Base-by-base conservation (phyloP, 768 basidiomycete species). In the Mycena alexandri region DNA sequence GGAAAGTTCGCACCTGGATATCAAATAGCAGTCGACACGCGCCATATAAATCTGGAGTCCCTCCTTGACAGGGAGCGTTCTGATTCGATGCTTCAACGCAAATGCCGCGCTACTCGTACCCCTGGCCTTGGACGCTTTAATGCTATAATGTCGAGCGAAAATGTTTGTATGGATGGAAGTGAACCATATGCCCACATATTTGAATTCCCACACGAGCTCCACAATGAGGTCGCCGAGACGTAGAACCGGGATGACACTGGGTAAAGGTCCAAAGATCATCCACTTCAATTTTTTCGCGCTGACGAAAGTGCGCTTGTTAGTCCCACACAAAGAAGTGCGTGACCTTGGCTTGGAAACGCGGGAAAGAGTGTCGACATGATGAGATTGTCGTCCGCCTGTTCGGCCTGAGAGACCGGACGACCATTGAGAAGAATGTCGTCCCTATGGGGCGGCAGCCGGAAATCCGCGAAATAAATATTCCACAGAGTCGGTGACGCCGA, bases 401-500 rank as follows among this genome's bases (percentile, higher is more conserved):
- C n/a, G n/a, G n/a, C n/a, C n/a, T n/a, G n/a, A n/a, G n/a, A n/a
- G n/a, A n/a, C n/a, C n/a, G n/a, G n/a, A n/a, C n/a, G n/a, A n/a
- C n/a, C n/a, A n/a, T n/a, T n/a, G n/a, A n/a, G n/a, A n/a, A n/a
- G n/a, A n/a, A n/a, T n/a, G n/a, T n/a, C n/a, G n/a, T n/a, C n/a
- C n/a, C n/a, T n/a, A n/a, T n/a, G n/a, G n/a, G n/a, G n/a, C n/a
- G n/a, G n/a, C n/a, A n/a, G n/a, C n/a, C n/a, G n/a, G n/a, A n/a
- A n/a, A n/a, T n/a, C n/a, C n/a, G n/a, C n/a, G n/a, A n/a, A n/a
- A n/a, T n/a, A n/a, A n/a, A n/a, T n/a, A n/a, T n/a, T n/a, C n/a
- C n/a, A n/a, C n/a, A n/a, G n/a, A n/a, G n/a, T 65, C 3, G 74
- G 76, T 2, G 75, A 77, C 7, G 68, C 68, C 16, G 73, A 67